Base-by-base conservation (phyloP, 306 rosid species). In the Citrullus mucosospermus region DNA sequence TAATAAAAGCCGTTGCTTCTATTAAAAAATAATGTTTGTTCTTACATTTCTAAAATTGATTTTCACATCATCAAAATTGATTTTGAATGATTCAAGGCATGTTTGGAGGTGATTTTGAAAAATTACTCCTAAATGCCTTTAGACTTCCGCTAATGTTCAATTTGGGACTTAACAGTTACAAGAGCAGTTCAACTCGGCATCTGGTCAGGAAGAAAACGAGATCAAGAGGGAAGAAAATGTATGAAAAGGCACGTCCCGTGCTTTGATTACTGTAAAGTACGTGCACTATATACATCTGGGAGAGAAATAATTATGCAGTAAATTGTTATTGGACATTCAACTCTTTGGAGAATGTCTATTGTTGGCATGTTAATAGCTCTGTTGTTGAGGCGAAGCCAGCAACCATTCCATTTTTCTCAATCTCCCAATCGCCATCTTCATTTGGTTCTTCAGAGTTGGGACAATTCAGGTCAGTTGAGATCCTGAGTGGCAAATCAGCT, bases 171-270 rank as follows among this genome's bases (percentile, higher is more conserved):
- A 77, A 77, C 96, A 96, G 99, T 86, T 96, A 87, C 93, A 93
- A 83, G 96, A 87, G 77, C 99, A 88, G 89, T 84, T 96, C 71
- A 79, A 77, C 61, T 80, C 90, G 16, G 51, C 78, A 65, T 88
- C 83, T 50, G 78, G 82, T 82, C 88, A 81, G 70, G 93, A 89
- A 76, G 93, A 90, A 82, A 91, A 90, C 25, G 93, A 92, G 54
- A 90, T 83, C 43, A 77, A 75, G 83, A 86, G 86, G 82, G 92
- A 89, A 78, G 91, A 85, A 85, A 88, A 78, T 78, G 88, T 86
- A 80, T 84, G 87, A 88, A 70, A 81, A 75, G 32, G 75, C 74
- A 68, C 78, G 43, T 34, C 6, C 63, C 43, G 78, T 36, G 62
- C 63, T 74, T 53, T 62, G 79, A 30, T 79, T 51, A 17, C 62